Base-by-base conservation (phyloP, 495 filamentous ascomycete species). In the Podospora fimiseda region DNA sequence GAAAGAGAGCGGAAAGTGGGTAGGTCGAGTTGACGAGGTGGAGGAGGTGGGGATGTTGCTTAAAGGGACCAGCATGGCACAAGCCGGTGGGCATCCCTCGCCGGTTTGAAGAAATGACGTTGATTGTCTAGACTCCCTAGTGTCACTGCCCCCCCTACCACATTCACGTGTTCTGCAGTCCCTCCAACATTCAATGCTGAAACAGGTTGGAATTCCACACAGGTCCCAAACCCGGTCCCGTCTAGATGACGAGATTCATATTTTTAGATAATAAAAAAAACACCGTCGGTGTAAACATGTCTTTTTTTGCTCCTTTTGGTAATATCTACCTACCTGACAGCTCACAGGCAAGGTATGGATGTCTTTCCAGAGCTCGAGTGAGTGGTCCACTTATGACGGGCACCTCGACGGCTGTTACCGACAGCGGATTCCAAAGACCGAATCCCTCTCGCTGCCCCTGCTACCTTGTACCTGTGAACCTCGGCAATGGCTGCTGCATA, bases 91-190 rank as follows among this genome's bases (percentile, higher is more conserved):
- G n/a, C n/a, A 14, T 39, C 23, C 15, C 38, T 49, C 36, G 44
- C 37, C 11, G 30, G 18, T 18, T 21, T 3, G 27, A 18, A 50
- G 27, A 51, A 43, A 55, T 55, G 53, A 55, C 53, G 53, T 55
- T 55, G 46, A 42, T 24, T 5, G 41, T 49, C 41, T 21, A 39
- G 53, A 46, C 21, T 23, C 16, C 27, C 42, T 33, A 16, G 2
- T 5, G 49, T 9, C 6, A 5, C 42, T 9, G 42, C 23, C 23
- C 13, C 42, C 42, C 42, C 42, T 15, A 15, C 39, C 42, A 18
- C 42, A n/a, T 54, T 54, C 52, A 54, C 52, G 52, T 54, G 52
- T 40, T n/a, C 18, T 14, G 1, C 5, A 44, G 11, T 20, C 27
- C 27, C 6, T 11, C 27, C 11, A 11, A 11, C 20, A 18, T n/a